Evolutionary conservation across 1,284 basidiomycete species (phyloP).

Genomic region (Puccinia brachypodii): DNA sequence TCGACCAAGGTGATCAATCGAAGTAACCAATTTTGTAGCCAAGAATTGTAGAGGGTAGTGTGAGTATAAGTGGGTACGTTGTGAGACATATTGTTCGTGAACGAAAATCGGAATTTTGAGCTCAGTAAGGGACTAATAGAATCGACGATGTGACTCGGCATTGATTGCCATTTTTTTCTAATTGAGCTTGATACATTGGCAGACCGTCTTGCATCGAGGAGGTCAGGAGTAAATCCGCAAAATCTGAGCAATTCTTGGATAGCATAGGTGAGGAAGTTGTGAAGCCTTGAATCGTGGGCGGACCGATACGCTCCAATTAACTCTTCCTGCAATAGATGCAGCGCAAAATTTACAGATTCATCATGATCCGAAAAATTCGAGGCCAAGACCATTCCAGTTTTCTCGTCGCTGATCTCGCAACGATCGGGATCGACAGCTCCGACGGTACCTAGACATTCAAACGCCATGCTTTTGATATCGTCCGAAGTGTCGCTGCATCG

Average conservation of each 20-base stretch:
- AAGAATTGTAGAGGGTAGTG: slow-evolving; percentile 83
- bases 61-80: slow-evolving; percentile 70
- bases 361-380: slow-evolving; percentile 79
- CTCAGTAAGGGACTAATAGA: slow-evolving; percentile 84
- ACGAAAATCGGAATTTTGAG: slow-evolving; percentile 63
- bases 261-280: slow-evolving; percentile 81
- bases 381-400: slow-evolving; percentile 71
- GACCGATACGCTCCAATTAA: slow-evolving; percentile 90
- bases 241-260: slow-evolving; percentile 90
- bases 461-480: slow-evolving; percentile 68
- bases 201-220: slow-evolving; percentile 62
- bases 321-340: slow-evolving; percentile 81
- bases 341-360: slow-evolving; percentile 76
- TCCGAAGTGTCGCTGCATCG: slow-evolving; percentile 69
- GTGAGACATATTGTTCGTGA: slow-evolving; percentile 57
- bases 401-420: slow-evolving; percentile 68
- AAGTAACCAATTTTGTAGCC: slow-evolving; percentile 87
- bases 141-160: slow-evolving; percentile 82
- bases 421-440: slow-evolving; percentile 96
- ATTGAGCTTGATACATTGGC: slow-evolving; percentile 64
- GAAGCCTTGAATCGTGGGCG: slow-evolving; percentile 89
- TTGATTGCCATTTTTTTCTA: slow-evolving; percentile 71
- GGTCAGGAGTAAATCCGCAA: slow-evolving; percentile 76
- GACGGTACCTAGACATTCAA: slow-evolving; percentile 88
- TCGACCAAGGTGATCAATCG: slow-evolving; percentile 70